phyloP scores from a whole-genome alignment of 1,284 basidiomycete species.

The Phellinidium pouzarii region DNA sequence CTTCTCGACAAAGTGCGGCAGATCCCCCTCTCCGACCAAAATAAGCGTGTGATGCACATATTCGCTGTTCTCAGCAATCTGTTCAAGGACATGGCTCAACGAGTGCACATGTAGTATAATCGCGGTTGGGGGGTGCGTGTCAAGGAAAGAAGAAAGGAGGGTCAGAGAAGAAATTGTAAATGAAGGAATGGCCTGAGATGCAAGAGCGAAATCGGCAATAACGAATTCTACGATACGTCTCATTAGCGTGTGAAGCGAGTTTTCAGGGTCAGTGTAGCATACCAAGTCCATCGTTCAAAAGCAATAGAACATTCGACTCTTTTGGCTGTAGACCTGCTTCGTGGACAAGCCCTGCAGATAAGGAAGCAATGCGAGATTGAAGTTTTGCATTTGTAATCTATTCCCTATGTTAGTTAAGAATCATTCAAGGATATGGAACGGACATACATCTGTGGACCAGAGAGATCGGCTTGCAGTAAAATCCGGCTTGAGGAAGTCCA shows the following conservation, averaged over 20 bases:
- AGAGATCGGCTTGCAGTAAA: constrained; percentile 61
- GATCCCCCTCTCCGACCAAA: constrained; percentile 53
- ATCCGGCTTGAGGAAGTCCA: constrained; percentile 60
- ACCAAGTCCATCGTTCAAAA: constrained; percentile 74
- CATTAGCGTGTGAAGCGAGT: neutral
- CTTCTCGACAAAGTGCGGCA: constrained; percentile 34
- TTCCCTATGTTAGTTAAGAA: neutral
- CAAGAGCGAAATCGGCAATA: constrained; percentile 67
- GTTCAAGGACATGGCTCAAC: constrained; percentile 57
- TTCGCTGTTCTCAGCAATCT: constrained; percentile 53
- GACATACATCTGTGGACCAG: constrained; percentile 65
- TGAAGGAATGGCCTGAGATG: constrained; percentile 62
- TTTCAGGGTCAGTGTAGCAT: constrained; percentile 19
- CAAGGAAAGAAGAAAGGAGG: constrained; percentile 54
- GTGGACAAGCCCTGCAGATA: constrained; percentile 63
- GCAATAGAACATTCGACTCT: constrained; percentile 61
- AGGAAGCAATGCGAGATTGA: constrained; percentile 55
- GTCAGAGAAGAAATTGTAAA: constrained; percentile 55
- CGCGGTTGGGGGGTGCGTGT: constrained; percentile 56
- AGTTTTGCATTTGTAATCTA: constrained; percentile 66
- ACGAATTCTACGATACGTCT: constrained; percentile 53
- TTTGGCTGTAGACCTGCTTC: constrained; percentile 48
- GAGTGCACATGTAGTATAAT: constrained; percentile 62
- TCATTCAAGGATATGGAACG: neutral
- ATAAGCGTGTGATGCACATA: constrained; percentile 50